phyloP scores from a whole-genome alignment of 805 yeast species.

The Pichia pseudocactophila region DNA sequence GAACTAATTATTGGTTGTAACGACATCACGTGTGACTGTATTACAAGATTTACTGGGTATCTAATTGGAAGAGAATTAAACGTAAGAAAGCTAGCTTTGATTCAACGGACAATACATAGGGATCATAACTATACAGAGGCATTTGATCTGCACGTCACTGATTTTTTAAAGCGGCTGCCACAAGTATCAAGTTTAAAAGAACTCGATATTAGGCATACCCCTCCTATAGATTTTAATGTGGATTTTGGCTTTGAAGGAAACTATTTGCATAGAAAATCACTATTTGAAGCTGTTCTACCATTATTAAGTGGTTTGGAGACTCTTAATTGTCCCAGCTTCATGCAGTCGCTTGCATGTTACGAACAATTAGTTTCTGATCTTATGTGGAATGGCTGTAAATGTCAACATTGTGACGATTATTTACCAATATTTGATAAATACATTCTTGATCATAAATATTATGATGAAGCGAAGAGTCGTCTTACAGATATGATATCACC shows the following conservation, averaged over 20 bases:
- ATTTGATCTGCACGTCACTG: constrained; percentile 44
- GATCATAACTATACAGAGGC: constrained; percentile 42
- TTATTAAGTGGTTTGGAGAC: constrained; percentile 32
- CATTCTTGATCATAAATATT: constrained; percentile 56
- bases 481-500: constrained; percentile 56
- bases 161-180: constrained; percentile 32
- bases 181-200: constrained; percentile 27
- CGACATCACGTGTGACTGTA: constrained; percentile 36
- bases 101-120: constrained; percentile 26
- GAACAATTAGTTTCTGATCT: constrained; percentile 63
- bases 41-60: constrained; percentile 30
- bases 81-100: constrained; percentile 31
- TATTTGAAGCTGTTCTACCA: constrained; percentile 44
- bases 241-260: constrained; percentile 70
- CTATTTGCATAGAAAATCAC: constrained; percentile 46
- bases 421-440: constrained; percentile 49
- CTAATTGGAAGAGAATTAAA: constrained; percentile 19
- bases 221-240: constrained; percentile 49
- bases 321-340: constrained; percentile 48
- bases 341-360: constrained; percentile 55
- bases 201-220: constrained; percentile 47
- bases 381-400: constrained; percentile 72
- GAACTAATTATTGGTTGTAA: constrained; percentile 51
- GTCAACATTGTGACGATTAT: constrained; percentile 41
- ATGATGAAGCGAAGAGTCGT: constrained; percentile 34